phyloP scores from a whole-genome alignment of 108 stramenopile species.

The Schizochytrium sp. region DNA sequence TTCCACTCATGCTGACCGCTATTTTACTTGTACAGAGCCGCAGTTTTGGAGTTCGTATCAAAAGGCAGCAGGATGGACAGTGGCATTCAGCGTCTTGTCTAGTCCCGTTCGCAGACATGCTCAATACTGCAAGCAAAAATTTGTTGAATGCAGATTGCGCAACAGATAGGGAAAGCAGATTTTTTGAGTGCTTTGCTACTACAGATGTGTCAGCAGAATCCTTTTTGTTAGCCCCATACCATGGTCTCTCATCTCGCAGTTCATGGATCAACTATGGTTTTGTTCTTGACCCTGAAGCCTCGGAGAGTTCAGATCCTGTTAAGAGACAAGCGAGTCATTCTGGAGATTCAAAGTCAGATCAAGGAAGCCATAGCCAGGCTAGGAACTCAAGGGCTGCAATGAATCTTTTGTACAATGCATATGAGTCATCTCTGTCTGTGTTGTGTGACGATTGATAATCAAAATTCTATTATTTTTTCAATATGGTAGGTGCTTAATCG shows the following conservation, averaged over 20 bases:
- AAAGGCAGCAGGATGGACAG: background rate
- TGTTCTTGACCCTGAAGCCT: background rate
- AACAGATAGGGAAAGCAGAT: background rate
- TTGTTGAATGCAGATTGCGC: conserved; percentile 9
- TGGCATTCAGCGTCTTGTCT: conserved; percentile 28
- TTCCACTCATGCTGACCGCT: background rate
- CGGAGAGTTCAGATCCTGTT: too few species aligned
- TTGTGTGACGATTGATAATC: too few species aligned
- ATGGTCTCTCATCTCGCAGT: background rate
- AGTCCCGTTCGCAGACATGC: conserved; percentile 46
- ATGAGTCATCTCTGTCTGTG: too few species aligned
- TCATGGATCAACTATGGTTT: conserved; percentile 4
- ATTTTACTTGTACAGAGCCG: conserved; percentile 40
- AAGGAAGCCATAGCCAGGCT: too few species aligned
- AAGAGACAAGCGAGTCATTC: too few species aligned
- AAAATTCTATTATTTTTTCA: too few species aligned
- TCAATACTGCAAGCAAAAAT: background rate
- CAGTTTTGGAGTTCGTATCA: background rate
- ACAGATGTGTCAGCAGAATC: background rate
- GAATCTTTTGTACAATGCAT: too few species aligned
- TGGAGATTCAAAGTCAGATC: too few species aligned
- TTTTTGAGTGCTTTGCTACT: conserved; percentile 51
- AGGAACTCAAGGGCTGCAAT: too few species aligned
- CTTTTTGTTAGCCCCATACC: conserved; percentile 6
- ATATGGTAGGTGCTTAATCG: too few species aligned